phyloP scores from a whole-genome alignment of 2,329 filamentous ascomycete genomes.

The Mollisiaceae sp. region DNA sequence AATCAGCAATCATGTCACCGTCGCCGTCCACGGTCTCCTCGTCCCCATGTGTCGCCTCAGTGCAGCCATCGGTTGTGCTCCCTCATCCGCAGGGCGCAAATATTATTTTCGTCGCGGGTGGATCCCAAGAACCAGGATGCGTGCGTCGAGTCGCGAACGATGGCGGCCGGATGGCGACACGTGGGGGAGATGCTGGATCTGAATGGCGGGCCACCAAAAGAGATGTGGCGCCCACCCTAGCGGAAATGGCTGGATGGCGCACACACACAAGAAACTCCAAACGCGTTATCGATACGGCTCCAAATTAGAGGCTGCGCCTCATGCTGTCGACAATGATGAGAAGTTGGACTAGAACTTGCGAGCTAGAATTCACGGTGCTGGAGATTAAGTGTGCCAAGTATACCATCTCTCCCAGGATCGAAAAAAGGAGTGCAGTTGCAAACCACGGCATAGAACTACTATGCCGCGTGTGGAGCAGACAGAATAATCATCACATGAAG shows the following conservation, averaged over 20 bases:
- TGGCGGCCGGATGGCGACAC: not conserved
- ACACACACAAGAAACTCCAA: not conserved
- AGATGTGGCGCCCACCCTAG: not conserved
- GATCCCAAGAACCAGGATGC: not conserved
- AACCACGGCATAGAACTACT: no score
- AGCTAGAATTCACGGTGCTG: not conserved
- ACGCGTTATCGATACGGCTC: constrained; percentile 5
- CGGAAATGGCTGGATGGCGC: not conserved
- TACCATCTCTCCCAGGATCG: not conserved
- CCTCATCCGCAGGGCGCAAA: not conserved
- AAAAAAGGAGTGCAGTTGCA: no score
- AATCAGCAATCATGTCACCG: no score
- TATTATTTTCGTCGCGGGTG: not conserved
- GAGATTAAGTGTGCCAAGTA: not conserved
- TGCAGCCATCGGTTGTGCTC: not conserved
- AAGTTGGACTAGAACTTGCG: no score
- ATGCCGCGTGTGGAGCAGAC: no score
- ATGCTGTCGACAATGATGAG: not conserved
- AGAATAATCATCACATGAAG: no score
- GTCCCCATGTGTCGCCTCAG: no score
- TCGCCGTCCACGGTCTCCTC: no score
- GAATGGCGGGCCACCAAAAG: not conserved
- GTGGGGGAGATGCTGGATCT: not conserved
- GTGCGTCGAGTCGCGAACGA: not conserved
- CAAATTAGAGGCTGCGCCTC: constrained; percentile 2